Evolutionary conservation across 1,139 yeast genomes (phyloP).

Genomic region (Zhuliangozyma blackwelliae): DNA sequence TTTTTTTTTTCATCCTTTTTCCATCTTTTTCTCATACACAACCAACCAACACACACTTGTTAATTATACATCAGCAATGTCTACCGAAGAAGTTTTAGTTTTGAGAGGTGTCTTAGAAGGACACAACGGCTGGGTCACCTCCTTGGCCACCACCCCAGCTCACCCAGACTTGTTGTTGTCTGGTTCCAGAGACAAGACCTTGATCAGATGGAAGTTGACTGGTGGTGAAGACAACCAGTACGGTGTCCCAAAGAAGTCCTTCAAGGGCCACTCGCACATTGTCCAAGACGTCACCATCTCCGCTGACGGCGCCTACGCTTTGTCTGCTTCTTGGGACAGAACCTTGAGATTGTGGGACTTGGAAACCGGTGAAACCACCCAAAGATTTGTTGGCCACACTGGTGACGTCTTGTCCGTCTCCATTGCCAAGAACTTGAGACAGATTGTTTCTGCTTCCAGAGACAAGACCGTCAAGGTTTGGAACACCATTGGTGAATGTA

Average conservation of each 20-base stretch:
- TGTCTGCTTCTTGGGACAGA: slow-evolving; percentile 99
- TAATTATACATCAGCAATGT: slow-evolving; percentile 32
- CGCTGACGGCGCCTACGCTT: slow-evolving; percentile 97
- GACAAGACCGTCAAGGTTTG: slow-evolving; percentile 99
- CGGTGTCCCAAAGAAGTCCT: slow-evolving; percentile 98
- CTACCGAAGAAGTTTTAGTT: slow-evolving; percentile 91
- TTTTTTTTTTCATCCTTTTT: no score
- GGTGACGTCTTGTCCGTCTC: slow-evolving; percentile 97
- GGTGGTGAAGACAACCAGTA: slow-evolving; percentile 92
- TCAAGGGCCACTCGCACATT: slow-evolving; percentile 98
- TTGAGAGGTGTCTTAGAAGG: slow-evolving; percentile 99
- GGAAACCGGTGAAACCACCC: slow-evolving; percentile 89
- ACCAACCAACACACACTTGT: no score
- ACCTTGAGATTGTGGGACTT: slow-evolving; percentile 99
- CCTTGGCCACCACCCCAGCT: slow-evolving; percentile 97
- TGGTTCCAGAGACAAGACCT: slow-evolving; percentile 98
- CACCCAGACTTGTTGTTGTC: slow-evolving; percentile 98
- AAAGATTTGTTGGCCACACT: slow-evolving; percentile 97
- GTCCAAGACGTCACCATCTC: slow-evolving; percentile 98
- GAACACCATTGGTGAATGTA: slow-evolving; percentile 99
- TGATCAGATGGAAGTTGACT: slow-evolving; percentile 98
- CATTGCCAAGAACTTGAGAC: slow-evolving; percentile 95
- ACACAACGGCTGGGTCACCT: slow-evolving; percentile 87
- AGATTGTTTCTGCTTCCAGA: slow-evolving; percentile 98
- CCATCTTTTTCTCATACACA: no score